Conservation (phyloP, 2,329 filamentous ascomycete genomes). For the Arthrobotrys conoides region DNA sequence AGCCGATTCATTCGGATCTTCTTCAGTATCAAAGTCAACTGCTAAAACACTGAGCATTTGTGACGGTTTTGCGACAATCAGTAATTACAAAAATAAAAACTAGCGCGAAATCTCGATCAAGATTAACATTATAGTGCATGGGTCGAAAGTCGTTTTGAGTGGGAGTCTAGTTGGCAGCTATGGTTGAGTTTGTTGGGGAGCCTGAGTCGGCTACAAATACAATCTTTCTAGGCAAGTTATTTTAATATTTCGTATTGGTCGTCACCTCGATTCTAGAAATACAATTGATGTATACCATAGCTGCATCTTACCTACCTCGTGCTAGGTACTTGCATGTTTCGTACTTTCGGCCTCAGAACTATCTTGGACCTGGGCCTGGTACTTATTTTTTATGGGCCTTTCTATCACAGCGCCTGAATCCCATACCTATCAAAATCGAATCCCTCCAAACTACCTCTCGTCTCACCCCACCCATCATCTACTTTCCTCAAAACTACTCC, state of each 20-base stretch:
- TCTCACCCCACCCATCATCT: slow-evolving; percentile 74
- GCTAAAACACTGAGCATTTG: too few relatives aligned
- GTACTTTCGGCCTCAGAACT: too few relatives aligned
- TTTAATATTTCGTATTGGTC: neutral
- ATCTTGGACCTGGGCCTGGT: neutral
- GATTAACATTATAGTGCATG: too few relatives aligned
- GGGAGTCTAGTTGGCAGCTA: too few relatives aligned
- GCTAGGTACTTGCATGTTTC: neutral
- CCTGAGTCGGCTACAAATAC: too few relatives aligned
- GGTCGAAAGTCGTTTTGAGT: too few relatives aligned
- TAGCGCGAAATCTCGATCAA: too few relatives aligned
- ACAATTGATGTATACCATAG: neutral
- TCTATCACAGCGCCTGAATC: slow-evolving; percentile 66
- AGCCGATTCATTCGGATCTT: too few relatives aligned
- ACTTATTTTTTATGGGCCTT: neutral
- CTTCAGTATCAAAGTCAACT: too few relatives aligned
- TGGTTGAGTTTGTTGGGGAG: too few relatives aligned
- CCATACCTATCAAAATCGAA: slow-evolving; percentile 76
- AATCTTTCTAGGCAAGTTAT: neutral
- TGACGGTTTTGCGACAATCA: too few relatives aligned
- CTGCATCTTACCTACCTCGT: neutral
- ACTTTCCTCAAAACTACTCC: slow-evolving; percentile 71
- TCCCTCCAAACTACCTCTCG: slow-evolving; percentile 71
- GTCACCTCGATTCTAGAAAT: neutral
- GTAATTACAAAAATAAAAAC: too few relatives aligned